Conservation (phyloP, 1,284 basidiomycete genomes). For the Fomitopsis betulina region DNA sequence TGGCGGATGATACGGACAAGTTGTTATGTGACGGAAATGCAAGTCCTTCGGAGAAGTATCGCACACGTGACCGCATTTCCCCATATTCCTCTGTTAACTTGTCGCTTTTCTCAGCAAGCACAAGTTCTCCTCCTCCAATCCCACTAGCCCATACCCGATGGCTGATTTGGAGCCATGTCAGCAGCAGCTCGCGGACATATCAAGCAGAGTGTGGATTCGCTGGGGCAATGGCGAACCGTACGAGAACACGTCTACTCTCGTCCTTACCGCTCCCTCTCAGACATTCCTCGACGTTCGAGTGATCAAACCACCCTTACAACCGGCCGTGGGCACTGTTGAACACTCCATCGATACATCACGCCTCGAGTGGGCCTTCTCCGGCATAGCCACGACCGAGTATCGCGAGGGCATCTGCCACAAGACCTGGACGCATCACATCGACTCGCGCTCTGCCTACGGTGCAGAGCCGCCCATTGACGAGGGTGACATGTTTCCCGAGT, state of each 20-base stretch:
- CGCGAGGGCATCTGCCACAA: conserved; percentile 1
- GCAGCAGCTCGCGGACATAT: background rate
- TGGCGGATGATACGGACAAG: no score
- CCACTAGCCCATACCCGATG: no score
- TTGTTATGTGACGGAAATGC: no score
- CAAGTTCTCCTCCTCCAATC: no score
- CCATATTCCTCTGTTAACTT: no score
- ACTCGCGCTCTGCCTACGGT: background rate
- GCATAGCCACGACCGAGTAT: background rate
- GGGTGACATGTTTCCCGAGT: background rate
- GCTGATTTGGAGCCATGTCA: background rate
- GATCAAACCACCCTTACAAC: background rate
- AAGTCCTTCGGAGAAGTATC: no score
- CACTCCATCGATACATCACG: background rate
- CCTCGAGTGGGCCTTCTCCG: background rate
- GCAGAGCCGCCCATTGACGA: background rate
- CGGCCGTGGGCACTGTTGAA: background rate
- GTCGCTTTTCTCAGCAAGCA: no score
- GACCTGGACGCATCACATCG: background rate
- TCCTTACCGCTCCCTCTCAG: conserved; percentile 1
- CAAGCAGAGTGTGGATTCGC: background rate
- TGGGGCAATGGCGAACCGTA: background rate
- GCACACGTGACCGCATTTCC: no score
- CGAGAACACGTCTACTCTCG: background rate
- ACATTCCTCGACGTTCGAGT: background rate